Evolutionary conservation across 805 yeast species (phyloP), one percentile per base, ranked within the genome.

Genomic region (Starmera amethionina): DNA sequence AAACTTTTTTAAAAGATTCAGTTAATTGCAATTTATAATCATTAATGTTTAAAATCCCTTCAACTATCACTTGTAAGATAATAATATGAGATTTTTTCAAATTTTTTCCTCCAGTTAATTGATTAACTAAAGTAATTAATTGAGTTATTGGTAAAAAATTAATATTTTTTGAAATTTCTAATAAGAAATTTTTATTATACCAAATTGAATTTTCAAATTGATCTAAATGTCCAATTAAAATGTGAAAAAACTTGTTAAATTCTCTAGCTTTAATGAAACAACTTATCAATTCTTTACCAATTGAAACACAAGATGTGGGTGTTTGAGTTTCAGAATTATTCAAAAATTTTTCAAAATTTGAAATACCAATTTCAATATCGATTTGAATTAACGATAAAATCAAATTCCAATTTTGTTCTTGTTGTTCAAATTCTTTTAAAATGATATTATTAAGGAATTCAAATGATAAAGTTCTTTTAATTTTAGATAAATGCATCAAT

Each of bases 261-360:
- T 79, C 86, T 64, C 89, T 73, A 4, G 79, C 78, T 47, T 65
- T 72, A 10, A 67, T 60, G 52, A 68, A 73, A 18, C 80, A 72
- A 13, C 63, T 58, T 1, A 72, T 55, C n/a, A 75, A 40, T 35
- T 61, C 60, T 2, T 46, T 40, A 49, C 63, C 58, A 33, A 62
- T 44, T 3, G 41, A 32, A 4, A 46, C 12, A 14, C 35, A 41
- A 3, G 35, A 30, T 15, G n/a, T 27, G 4, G 38, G 37, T 3
- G 44, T 35, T 14, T 40, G 32, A 16, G 33, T 13, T 4, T 45
- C 40, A 7, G 50, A 35, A 8, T 36, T 46, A 1, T 44, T 43
- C 40, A 70, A 48, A 3, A 72, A 61, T 13, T 52, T 44, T 3
- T 56, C 52, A n/a, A 66, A 51, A 42, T 68, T 65, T 25, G 66